Percentiles rank a stretch among this genome's conserved stretches.
phyloP scores from a whole-genome alignment of 208 protist species.

The Crithidia thermophila region DNA sequence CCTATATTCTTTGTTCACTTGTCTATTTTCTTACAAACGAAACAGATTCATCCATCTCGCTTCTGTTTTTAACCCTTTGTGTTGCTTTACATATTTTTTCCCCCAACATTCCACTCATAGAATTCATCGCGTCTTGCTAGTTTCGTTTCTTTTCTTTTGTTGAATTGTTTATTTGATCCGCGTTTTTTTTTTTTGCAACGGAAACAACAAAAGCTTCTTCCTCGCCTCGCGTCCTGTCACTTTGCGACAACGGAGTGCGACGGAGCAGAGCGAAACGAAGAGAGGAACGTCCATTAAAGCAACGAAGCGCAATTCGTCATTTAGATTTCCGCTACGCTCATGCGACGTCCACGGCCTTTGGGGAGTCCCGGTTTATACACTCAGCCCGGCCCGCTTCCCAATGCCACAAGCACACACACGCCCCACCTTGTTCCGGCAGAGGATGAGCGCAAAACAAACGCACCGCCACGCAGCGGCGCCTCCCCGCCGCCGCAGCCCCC shows the following conservation, averaged over 20 bases:
- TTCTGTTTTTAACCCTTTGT: not conserved
- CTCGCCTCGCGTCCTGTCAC: too few species aligned
- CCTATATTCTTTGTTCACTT: constrained; percentile 2
- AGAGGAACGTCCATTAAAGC: too few species aligned
- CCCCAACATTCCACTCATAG: constrained; percentile 11
- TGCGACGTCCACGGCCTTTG: constrained; percentile 16
- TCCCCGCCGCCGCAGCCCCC: not conserved
- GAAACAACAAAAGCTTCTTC: not conserved
- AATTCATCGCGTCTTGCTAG: not conserved
- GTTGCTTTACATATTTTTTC: not conserved
- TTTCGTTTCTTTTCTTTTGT: not conserved
- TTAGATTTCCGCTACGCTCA: too few species aligned
- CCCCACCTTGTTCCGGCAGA: not conserved
- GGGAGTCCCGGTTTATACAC: constrained; percentile 15
- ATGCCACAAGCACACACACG: not conserved
- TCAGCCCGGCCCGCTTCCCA: constrained; percentile 1
- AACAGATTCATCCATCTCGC: too few species aligned
- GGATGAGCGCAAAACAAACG: not conserved
- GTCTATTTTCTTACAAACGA: too few species aligned
- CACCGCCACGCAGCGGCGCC: not conserved
- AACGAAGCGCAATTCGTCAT: too few species aligned
- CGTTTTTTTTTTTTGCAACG: not conserved
- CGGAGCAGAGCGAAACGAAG: too few species aligned
- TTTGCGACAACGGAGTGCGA: too few species aligned
- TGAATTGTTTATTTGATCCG: not conserved